A percentile compares a stretch with the other conserved stretches of the same genome.
These are phyloP conservation scores for Lichtheimia corymbifera DNA, from an alignment of 371 early-diverging fungal genomes.

Conservation along the genomic window DNA sequence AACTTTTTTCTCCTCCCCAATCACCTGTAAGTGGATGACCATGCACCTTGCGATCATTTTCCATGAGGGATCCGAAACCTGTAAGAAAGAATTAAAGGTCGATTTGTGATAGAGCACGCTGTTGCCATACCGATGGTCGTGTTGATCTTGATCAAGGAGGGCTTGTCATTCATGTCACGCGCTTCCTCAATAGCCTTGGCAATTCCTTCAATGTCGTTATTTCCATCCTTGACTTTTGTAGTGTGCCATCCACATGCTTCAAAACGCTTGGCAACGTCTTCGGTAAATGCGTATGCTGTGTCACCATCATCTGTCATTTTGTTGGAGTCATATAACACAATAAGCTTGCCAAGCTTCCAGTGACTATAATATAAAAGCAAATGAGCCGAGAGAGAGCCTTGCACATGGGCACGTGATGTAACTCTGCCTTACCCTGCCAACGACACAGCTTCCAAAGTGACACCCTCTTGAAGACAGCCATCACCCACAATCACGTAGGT, in stretches of 20 bases:
- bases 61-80: conserved; percentile 75
- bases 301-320: conserved; percentile 95
- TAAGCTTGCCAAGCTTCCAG: conserved; percentile 88
- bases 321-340: conserved; percentile 97
- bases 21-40: conserved; percentile 78
- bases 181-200: conserved; percentile 76
- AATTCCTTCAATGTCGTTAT: conserved; percentile 75
- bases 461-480: conserved; percentile 99
- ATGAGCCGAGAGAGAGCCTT: background rate
- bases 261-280: conserved; percentile 90
- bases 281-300: conserved; percentile 88
- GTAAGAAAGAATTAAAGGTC: background rate
- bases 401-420: conserved; percentile 28
- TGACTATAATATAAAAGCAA: conserved; percentile 56
- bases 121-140: conserved; percentile 72
- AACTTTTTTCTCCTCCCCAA: background rate
- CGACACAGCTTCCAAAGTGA: conserved; percentile 94
- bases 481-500: conserved; percentile 95
- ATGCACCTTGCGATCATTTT: conserved; percentile 83
- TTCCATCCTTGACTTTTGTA: conserved; percentile 79
- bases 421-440: conserved; percentile 91
- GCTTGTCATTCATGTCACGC: conserved; percentile 81
- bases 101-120: background rate
- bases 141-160: conserved; percentile 82
- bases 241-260: conserved; percentile 95